Evolutionary conservation across 148 eudicot genomes (phyloP), one percentile per base, ranked within the genome.

Genomic region (Rhododendron ferrugineum): DNA sequence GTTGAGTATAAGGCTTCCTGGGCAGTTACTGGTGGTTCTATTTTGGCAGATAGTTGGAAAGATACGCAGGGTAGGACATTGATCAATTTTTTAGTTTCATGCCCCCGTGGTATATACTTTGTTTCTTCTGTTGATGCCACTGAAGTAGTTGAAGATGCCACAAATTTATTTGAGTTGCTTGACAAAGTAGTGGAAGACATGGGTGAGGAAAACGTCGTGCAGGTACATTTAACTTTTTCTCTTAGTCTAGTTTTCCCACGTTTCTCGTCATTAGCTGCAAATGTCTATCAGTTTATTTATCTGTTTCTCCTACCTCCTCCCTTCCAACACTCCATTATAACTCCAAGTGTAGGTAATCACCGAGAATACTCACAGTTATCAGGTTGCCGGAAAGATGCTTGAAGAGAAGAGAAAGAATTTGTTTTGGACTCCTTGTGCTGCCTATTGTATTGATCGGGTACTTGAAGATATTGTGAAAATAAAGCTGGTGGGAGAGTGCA

Each of bases 351-450:
- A 96, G 98, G 98, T 95, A 84, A 89, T 96, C 79, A 96, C 98
- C 36, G 93, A 93, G 85, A 92, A 91, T 88, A 91, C 95, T 91
- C 92, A 89, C 50, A 90, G 93, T 85, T 96, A 93, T 87, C 92
- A 91, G 87, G 88, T 92, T 89, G 99, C 98, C 83, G 99, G 99
- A 73, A 95, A 96, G 91, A 93, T 96, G 99, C 94, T 96, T 84
- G 97, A 94, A 91, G 98, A 95, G 40, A 96, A 93, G 89, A 88
- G 99, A 81, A 93, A 86, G 84, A 90, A 87, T 10, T 84, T 96
- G 84, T 96, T 90, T 87, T 96, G 99, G 99, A 95, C 96, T 47
- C 98, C 99, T 80, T 96, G 99, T 94, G 93, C 94, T 82, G 86
- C 92, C 82, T 90, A 93, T 84, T 93, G 95, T 86, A 94, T 92